A percentile compares a stretch with the other conserved stretches of the same genome.
Evolutionary conservation across 192 early-diverging fungal genomes (phyloP).

Genomic region (Chytriomyces confervae): DNA sequence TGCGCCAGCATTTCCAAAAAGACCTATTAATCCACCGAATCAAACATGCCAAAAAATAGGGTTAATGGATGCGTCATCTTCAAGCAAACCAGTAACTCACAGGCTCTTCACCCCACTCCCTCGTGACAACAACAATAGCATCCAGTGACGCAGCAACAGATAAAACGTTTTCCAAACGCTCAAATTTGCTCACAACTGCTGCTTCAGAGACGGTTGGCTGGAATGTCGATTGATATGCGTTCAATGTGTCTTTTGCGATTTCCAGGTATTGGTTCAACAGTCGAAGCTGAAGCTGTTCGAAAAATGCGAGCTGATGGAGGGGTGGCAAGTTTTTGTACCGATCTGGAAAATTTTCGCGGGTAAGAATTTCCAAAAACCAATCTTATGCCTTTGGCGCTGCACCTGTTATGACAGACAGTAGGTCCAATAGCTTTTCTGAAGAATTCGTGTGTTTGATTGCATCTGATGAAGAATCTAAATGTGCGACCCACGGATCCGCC

Average conservation of each 20-base stretch:
- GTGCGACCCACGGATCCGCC: conserved; percentile 13
- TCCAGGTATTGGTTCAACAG: conserved; percentile 5
- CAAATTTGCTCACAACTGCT: neutral
- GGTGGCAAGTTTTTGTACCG: conserved; percentile 8
- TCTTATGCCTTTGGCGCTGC: neutral
- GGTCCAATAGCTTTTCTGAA: conserved; percentile 28
- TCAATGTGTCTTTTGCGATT: conserved; percentile 3
- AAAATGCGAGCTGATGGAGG: conserved; percentile 17
- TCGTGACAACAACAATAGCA: neutral
- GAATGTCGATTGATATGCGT: conserved; percentile 14
- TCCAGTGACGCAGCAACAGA: conserved; percentile 1
- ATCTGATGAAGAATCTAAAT: neutral
- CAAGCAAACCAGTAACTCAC: neutral
- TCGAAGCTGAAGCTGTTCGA: conserved; percentile 17
- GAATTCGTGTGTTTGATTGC: conserved; percentile 22
- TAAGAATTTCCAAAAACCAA: neutral
- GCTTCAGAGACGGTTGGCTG: neutral
- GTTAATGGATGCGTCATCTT: neutral
- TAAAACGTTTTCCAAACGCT: neutral
- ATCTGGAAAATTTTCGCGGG: neutral
- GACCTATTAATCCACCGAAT: neutral
- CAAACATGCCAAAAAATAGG: neutral
- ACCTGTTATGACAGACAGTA: conserved; percentile 19
- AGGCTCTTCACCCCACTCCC: conserved; percentile 18
- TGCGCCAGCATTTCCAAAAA: conserved; percentile 20